phyloP scores from a whole-genome alignment of 179 eudicot species.

The Silene coronaria region DNA sequence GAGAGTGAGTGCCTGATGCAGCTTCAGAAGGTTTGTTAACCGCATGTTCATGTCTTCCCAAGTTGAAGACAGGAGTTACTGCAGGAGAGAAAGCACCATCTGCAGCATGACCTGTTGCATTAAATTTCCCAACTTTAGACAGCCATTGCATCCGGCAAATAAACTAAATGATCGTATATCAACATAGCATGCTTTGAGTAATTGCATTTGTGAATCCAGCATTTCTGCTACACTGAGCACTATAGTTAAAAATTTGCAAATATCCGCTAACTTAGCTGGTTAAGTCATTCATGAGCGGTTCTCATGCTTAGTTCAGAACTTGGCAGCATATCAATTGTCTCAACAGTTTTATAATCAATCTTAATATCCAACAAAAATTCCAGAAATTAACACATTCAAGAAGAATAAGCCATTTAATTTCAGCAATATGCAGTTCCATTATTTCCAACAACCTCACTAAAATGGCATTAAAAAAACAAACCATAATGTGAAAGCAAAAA shows the following conservation, averaged over 20 bases:
- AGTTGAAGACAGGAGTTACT: conserved; percentile 16
- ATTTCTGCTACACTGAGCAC: neutral
- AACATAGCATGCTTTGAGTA: neutral
- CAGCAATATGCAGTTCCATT: no score
- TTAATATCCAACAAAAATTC: no score
- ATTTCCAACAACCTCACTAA: no score
- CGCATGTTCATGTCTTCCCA: neutral
- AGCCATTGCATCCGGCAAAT: neutral
- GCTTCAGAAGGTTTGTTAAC: conserved; percentile 8
- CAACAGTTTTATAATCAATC: neutral
- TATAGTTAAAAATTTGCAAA: neutral
- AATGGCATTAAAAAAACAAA: no score
- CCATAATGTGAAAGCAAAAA: no score
- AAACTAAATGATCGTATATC: neutral
- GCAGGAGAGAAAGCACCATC: conserved; percentile 11
- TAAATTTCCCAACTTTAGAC: neutral
- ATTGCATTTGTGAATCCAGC: neutral
- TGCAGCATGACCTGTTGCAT: conserved; percentile 23
- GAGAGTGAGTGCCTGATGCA: neutral
- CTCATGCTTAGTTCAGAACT: neutral
- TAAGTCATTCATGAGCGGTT: neutral
- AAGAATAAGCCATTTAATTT: no score
- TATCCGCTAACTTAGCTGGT: neutral
- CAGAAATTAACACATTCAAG: no score
- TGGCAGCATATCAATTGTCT: neutral